Conservation (phyloP, 805 yeast species). For the Candida hispaniensis region DNA sequence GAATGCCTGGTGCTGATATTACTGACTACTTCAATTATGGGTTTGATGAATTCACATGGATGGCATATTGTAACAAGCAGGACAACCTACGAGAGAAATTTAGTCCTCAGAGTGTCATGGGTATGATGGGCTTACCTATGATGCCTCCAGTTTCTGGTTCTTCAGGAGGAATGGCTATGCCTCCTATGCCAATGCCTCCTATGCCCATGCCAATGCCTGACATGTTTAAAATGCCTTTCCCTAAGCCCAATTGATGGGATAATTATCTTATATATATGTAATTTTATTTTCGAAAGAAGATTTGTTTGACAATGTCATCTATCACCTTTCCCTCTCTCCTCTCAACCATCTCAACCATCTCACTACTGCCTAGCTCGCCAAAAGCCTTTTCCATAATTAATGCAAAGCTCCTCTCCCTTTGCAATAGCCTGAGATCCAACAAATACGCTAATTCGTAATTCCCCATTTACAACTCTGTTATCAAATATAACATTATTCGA, state of each 20-base stretch:
- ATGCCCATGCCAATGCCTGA: slow-evolving; percentile 15
- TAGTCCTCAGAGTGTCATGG: slow-evolving; percentile 68
- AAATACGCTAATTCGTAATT: slow-evolving; percentile 20
- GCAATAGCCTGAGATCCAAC: slow-evolving; percentile 18
- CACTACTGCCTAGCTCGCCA: too few species aligned
- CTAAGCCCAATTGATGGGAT: too few species aligned
- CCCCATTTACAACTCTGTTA: slow-evolving; percentile 16
- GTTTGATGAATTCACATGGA: slow-evolving; percentile 94
- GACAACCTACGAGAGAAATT: slow-evolving; percentile 70
- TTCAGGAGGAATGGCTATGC: slow-evolving; percentile 24
- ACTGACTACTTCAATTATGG: slow-evolving; percentile 95
- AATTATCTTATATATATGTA: too few species aligned
- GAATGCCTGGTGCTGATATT: slow-evolving; percentile 91
- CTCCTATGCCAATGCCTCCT: slow-evolving; percentile 16
- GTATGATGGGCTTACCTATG: slow-evolving; percentile 29
- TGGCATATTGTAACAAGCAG: slow-evolving; percentile 79
- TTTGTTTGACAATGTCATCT: too few species aligned
- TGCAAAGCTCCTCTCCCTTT: slow-evolving; percentile 21
- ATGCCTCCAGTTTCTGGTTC: slow-evolving; percentile 23
- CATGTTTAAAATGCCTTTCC: slow-evolving; percentile 7
- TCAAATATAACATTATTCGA: slow-evolving; percentile 21
- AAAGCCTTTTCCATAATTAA: slow-evolving; percentile 23
- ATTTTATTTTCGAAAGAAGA: too few species aligned
- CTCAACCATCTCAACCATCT: too few species aligned
- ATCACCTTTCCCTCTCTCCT: too few species aligned